Evolutionary conservation across 164 flowering plant genomes (phyloP), one percentile per base, ranked within the genome.

Genomic region (Vitis rotundifolia): DNA sequence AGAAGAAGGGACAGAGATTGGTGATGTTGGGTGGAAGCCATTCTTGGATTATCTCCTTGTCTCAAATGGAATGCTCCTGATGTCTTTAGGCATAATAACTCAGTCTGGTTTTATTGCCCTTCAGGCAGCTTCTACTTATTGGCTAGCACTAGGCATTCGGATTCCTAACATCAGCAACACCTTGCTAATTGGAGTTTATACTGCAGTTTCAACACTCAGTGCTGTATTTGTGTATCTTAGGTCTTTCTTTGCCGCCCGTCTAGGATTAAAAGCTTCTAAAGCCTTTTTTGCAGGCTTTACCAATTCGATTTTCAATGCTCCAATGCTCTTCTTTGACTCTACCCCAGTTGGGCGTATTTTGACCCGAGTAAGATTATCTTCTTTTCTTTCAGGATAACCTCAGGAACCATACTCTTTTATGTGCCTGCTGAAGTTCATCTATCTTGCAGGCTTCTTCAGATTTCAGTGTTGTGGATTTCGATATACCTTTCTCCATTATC

Each of bases 241-340:
- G 70, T 66, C 92, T 68, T 70, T 71, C 7, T 78, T 76, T 52
- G 77, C 87, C 18, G 85, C 90, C 0, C 78, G 67, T 62, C 73
- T 89, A 15, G 97, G 99, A 64, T 66, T 94, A 53, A 82, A 73
- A 80, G 97, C 97, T 49, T 92, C 97, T 10, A 79, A 82, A 76
- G 74, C 87, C 51, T 87, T 94, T 76, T 94, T 92, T 77, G 78
- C 84, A 9, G 79, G 83, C 49, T 87, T 94, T 69, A 84, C 76
- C 48, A 64, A 80, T 57, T 77, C 97, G 6, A 76, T 94, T 15
- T 94, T 94, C 63, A 83, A 78, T 61, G 97, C 99, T 76, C 99
- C 99, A 9, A 91, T 94, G 97, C 76, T 83, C 48, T 92, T 92
- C 82, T 91, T 91, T 29, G 97, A 94, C 68, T 89, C 97, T 18